phyloP scores from a whole-genome alignment of 2,329 filamentous ascomycete genomes.

The Epichloe glyceriae region DNA sequence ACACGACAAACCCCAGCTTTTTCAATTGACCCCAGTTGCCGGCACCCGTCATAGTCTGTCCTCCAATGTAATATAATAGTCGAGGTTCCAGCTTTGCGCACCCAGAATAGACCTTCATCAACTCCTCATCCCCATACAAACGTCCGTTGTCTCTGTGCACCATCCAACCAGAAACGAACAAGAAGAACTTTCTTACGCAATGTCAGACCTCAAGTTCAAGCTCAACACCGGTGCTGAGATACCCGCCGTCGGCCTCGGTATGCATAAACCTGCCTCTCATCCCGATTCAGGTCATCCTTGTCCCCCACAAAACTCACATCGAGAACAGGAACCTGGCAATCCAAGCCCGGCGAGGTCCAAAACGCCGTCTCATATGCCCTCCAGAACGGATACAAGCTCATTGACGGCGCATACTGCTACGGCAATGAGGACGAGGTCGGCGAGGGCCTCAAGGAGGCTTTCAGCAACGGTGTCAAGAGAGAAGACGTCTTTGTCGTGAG shows the following conservation, averaged over 20 bases:
- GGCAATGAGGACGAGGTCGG: slow-evolving; percentile 77
- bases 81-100: too few species aligned
- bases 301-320: not conserved
- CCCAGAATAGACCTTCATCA: too few species aligned
- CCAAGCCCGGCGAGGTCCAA: slow-evolving; percentile 43
- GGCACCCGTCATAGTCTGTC: not conserved
- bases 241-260: slow-evolving; percentile 51
- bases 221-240: slow-evolving; percentile 53
- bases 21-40: not conserved
- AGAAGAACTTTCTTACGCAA: not conserved
- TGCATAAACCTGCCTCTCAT: slow-evolving; percentile 9
- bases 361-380: slow-evolving; percentile 46
- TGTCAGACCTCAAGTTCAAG: slow-evolving; percentile 32
- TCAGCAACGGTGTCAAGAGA: slow-evolving; percentile 57
- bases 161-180: not conserved
- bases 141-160: too few species aligned
- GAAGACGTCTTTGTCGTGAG: slow-evolving; percentile 73
- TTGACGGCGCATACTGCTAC: slow-evolving; percentile 67
- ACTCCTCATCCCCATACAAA: too few species aligned
- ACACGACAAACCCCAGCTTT: not conserved
- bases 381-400: slow-evolving; percentile 41
- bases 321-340: slow-evolving; percentile 51
- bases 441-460: slow-evolving; percentile 59
- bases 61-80: not conserved
- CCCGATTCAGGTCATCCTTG: not conserved